A percentile compares a stretch with the other conserved stretches of the same genome.
Evolutionary conservation across 2,329 filamentous ascomycete genomes (phyloP).

Genomic region (Amylocarpus encephaloides): DNA sequence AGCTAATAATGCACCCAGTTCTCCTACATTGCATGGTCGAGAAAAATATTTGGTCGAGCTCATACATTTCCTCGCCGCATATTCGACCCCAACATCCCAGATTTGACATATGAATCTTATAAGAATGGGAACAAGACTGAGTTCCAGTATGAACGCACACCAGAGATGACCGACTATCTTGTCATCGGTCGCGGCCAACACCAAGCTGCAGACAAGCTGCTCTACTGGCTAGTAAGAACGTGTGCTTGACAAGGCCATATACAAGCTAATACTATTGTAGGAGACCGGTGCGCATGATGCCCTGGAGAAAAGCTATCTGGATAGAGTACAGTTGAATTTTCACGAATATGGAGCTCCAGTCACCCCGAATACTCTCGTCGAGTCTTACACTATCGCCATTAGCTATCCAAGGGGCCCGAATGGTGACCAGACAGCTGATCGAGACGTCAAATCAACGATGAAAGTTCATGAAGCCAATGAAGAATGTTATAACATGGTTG

Average conservation of each 20-base stretch:
- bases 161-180: constrained; percentile 11
- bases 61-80: constrained; percentile 3
- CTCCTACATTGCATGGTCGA: background rate
- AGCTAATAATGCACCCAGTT: background rate
- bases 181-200: constrained; percentile 16
- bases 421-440: too few relatives aligned
- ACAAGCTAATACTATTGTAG: background rate
- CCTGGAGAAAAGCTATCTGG: background rate
- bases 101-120: constrained; percentile 18
- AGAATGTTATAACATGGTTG: too few relatives aligned
- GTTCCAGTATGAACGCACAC: constrained; percentile 5
- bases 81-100: constrained; percentile 20
- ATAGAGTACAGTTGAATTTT: background rate
- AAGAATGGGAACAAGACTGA: constrained; percentile 8
- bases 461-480: too few relatives aligned
- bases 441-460: too few relatives aligned
- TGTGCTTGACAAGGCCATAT: background rate
- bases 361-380: background rate
- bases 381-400: background rate
- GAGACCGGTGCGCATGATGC: background rate
- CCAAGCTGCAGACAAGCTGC: constrained; percentile 20
- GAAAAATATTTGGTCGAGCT: background rate
- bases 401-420: background rate
- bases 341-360: background rate
- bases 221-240: constrained; percentile 24